Conservation (phyloP, 805 yeast genomes). For the Sugiyamaella boreocaroliniensis region DNA sequence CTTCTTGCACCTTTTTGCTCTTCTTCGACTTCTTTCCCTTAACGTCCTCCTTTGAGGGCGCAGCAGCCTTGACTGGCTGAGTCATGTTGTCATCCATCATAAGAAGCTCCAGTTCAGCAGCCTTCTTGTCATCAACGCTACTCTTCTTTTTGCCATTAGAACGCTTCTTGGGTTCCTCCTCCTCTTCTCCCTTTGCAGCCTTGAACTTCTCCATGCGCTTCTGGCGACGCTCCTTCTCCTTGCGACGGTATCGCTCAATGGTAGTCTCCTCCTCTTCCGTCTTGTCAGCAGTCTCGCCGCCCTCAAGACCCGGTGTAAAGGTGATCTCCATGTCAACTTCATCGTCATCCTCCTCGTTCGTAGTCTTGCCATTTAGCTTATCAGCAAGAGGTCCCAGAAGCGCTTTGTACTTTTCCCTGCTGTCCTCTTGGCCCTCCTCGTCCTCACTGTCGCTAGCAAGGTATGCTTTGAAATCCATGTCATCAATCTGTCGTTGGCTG, state of each 20-base stretch:
- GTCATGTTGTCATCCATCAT: conserved; percentile 63
- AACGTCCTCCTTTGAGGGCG: conserved; percentile 61
- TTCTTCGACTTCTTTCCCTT: conserved; percentile 44
- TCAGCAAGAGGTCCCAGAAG: conserved; percentile 29
- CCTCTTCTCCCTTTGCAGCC: conserved; percentile 47
- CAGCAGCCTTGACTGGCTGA: conserved; percentile 40
- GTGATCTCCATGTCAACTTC: conserved; percentile 91
- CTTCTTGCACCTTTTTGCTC: conserved; percentile 32
- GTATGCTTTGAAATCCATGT: conserved; percentile 44
- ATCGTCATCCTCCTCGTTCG: conserved; percentile 12
- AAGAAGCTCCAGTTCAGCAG: conserved; percentile 67
- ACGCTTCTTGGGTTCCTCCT: conserved; percentile 31
- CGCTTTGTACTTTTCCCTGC: conserved; percentile 55
- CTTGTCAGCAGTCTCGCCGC: conserved; percentile 30
- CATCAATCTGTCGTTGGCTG: conserved; percentile 61
- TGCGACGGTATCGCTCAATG: conserved; percentile 71
- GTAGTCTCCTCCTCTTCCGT: conserved; percentile 59
- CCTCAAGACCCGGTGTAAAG: conserved; percentile 74
- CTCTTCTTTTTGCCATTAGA: conserved; percentile 19
- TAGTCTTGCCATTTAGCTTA: conserved; percentile 7
- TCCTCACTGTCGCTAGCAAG: conserved; percentile 72
- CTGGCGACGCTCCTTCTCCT: conserved; percentile 88
- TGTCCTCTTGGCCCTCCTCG: conserved; percentile 36
- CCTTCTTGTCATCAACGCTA: conserved; percentile 38
- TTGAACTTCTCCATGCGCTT: conserved; percentile 73